Base-by-base conservation (phyloP, 106 monocot genomes). In the Posidonia australis region DNA sequence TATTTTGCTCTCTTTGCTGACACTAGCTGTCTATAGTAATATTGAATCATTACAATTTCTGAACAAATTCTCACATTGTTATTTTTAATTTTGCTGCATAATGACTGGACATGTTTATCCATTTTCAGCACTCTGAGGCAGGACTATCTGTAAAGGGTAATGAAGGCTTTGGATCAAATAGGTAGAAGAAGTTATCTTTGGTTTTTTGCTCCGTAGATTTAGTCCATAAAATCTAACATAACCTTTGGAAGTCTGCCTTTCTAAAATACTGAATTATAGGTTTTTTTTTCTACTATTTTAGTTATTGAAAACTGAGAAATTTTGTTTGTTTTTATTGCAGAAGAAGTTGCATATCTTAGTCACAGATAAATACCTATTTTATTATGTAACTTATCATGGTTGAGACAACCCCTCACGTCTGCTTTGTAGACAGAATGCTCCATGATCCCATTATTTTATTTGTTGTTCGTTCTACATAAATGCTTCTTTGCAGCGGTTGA, bases 71-170 rank as follows among this genome's bases (percentile, higher is more conserved):
- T 49, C 49, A 49, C 49, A 4, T 36, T 36, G 2, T 36, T 36
- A 7, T 36, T 20, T 51, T 13, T 11, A 29, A 58, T 5, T 7
- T 46, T 10, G 18, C 44, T 45, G 46, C 25, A 64, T 25, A 54
- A 31, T 56, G 9, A 29, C 46, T 65, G 27, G 16, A 31, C 11
- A 13, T 64, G 7, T 32, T 51, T 32, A 1, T 46, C 54, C 52
- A n/a, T 13, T 75, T 67, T 24, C 72, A 93, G 93, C 89, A 89
- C 69, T 65, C 63, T 46, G 93, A 93, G 69, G 85, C 83, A 52
- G 93, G 93, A 41, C 47, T 93, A 54, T 78, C 89, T 22, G 77
- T 93, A 17, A 89, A 76, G 62, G 77, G 67, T 52, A 73, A 71
- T 46, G 75, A 79, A 9, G 81, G 74, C 36, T 86, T 88, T 79